These are phyloP conservation scores for Thielaviopsis populi DNA, from an alignment of 2,329 filamentous ascomycete genomes.

Conservation along the genomic window DNA sequence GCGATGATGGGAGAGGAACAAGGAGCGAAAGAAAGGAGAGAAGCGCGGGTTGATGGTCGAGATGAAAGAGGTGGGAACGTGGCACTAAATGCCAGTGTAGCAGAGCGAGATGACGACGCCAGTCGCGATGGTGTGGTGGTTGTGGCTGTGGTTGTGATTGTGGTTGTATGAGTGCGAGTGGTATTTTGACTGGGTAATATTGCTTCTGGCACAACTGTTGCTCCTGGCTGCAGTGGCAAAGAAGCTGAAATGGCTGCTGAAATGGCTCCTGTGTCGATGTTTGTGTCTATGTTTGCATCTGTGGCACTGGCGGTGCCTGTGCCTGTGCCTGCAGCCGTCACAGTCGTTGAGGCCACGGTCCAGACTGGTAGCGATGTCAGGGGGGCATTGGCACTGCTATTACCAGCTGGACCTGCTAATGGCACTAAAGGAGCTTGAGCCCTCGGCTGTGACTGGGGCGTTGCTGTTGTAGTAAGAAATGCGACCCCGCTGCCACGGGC, in stretches of 20 bases:
- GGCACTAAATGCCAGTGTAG: neutral
- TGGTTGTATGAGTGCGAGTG: neutral
- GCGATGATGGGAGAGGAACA: neutral
- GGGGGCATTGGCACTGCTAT: neutral
- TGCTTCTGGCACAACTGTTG: neutral
- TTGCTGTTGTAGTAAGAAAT: neutral
- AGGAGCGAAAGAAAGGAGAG: neutral
- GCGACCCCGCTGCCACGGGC: neutral
- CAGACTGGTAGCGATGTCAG: neutral
- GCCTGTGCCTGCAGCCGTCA: neutral
- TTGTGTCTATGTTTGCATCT: too few species aligned
- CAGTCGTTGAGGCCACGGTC: neutral
- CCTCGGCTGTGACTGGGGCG: neutral
- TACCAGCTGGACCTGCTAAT: neutral
- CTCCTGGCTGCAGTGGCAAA: neutral
- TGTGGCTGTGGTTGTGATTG: too few species aligned
- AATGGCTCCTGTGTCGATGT: too few species aligned
- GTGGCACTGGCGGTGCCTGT: neutral
- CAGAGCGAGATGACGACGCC: constrained; percentile 8
- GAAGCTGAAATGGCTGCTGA: neutral
- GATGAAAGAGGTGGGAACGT: neutral
- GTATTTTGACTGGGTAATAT: neutral
- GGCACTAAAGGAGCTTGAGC: constrained; percentile 5
- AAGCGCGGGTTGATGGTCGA: neutral
- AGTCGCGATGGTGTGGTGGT: neutral